phyloP scores from a whole-genome alignment of 345 rosid species.

The Eucalyptus rudis region DNA sequence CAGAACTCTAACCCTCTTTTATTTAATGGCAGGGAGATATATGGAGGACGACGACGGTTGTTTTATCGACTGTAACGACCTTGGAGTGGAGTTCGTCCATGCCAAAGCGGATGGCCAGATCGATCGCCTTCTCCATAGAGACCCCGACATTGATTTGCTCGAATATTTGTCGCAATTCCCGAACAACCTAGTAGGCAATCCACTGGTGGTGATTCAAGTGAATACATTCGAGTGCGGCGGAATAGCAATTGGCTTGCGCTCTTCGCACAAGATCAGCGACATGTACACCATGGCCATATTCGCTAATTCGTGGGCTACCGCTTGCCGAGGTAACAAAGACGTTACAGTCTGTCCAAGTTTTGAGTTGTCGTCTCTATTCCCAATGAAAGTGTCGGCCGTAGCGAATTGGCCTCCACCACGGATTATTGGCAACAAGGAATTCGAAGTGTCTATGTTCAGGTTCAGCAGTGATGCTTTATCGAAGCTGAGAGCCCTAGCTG shows the following conservation, averaged over 20 bases:
- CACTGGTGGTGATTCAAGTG: background rate
- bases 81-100: background rate
- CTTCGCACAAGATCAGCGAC: background rate
- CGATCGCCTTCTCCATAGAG: background rate
- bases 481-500: background rate
- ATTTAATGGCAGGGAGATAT: background rate
- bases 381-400: background rate
- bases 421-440: background rate
- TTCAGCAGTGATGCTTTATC: background rate
- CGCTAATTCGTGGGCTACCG: background rate
- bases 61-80: background rate
- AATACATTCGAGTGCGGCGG: background rate
- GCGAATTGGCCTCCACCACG: background rate
- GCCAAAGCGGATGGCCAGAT: background rate
- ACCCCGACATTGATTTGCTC: background rate
- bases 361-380: background rate
- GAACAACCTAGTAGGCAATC: background rate
- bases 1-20: background rate
- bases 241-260: background rate
- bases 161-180: background rate
- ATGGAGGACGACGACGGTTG: background rate
- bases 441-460: background rate
- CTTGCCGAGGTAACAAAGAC: background rate
- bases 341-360: background rate
- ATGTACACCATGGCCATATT: background rate